Conservation (phyloP, 2,329 filamentous ascomycete genomes). For the Aspergillus neotritici region DNA sequence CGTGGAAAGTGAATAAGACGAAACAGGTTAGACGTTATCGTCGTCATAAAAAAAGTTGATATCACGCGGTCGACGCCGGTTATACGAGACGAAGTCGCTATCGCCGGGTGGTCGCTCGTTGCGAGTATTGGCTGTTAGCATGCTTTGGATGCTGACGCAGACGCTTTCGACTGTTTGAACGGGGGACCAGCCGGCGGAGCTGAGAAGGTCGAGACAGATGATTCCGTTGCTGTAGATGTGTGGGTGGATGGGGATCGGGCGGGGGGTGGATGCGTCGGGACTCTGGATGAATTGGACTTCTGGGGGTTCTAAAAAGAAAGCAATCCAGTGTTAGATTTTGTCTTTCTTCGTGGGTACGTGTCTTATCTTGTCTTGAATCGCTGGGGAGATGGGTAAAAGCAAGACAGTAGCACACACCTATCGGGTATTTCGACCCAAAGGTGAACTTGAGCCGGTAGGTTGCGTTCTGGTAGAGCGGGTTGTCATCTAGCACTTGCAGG, state of each 20-base stretch:
- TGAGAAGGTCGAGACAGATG: constrained; percentile 92
- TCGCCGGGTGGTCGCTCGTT: constrained; percentile 87
- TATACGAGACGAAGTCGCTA: constrained; percentile 77
- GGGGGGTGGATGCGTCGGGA: constrained; percentile 38
- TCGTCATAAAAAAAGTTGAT: constrained; percentile 95
- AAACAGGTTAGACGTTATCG: constrained; percentile 57
- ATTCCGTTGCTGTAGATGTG: constrained; percentile 99
- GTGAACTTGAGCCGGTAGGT: constrained; percentile 80
- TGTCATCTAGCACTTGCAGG: constrained; percentile 81
- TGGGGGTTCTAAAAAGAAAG: constrained; percentile 65
- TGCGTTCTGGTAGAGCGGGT: constrained; percentile 78
- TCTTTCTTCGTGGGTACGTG: too few species aligned
- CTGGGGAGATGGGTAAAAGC: background rate
- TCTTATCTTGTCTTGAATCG: background rate
- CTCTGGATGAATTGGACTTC: constrained; percentile 82
- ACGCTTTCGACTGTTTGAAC: constrained; percentile 96
- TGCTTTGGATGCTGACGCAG: constrained; percentile 95
- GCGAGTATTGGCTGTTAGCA: constrained; percentile 92
- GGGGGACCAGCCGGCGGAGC: constrained; percentile 83
- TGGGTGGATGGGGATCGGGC: constrained; percentile 82
- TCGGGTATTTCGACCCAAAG: constrained; percentile 80
- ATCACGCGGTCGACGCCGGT: constrained; percentile 73
- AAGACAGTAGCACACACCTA: constrained; percentile 57
- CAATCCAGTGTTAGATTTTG: background rate
- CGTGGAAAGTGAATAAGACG: constrained; percentile 3